Base-by-base conservation (phyloP, 805 yeast species). In the Wickerhamiella domercqiae region DNA sequence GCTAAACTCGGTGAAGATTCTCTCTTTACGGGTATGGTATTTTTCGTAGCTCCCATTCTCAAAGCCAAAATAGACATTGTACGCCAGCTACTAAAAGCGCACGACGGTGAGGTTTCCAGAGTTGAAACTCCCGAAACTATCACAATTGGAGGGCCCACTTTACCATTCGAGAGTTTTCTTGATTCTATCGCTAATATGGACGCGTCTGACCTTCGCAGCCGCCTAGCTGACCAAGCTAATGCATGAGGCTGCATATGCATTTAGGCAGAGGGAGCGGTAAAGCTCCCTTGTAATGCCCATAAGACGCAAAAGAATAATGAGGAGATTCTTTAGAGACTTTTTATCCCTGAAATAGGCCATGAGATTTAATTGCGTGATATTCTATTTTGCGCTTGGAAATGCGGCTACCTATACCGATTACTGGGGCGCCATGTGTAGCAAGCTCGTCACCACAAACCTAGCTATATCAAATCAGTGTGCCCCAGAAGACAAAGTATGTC, bases 21-120 rank as follows among this genome's bases (percentile, higher is more conserved):
- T 1, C 51, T 79, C 2, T 76, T 81, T 49, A 39, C 53, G 3
- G 69, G 63, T 0, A 44, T 67, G n/a, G 52, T 55, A 3, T 61
- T 81, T 46, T 70, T 73, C 46, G 56, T 80, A 5, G 69, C 82
- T 0, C 47, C 69, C 0, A 67, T 65, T 24, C 63, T 77, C 19
- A 70, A 71, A 13, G 86, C 83, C 25, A 80, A 83, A 0, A 52
- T 63, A 3, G 64, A 64, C 0, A 64, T 73, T 2, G 67, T 78
- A 5, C 58, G 70, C 5, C 64, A 68, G 32, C 75, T 81, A 18
- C 58, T 80, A 5, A 57, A 55, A 25, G 67, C 74, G 1, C 84
- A 81, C 50, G 86, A 84, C 0, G 64, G 65, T 2, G 47, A 52
- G 11, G 53, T 39, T 7, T 32, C 42, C n/a, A 22, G 30, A 5